These are phyloP conservation scores for Paracorniculantispora psalliotae DNA, from an alignment of 2,329 filamentous ascomycete genomes.

Conservation along the genomic window DNA sequence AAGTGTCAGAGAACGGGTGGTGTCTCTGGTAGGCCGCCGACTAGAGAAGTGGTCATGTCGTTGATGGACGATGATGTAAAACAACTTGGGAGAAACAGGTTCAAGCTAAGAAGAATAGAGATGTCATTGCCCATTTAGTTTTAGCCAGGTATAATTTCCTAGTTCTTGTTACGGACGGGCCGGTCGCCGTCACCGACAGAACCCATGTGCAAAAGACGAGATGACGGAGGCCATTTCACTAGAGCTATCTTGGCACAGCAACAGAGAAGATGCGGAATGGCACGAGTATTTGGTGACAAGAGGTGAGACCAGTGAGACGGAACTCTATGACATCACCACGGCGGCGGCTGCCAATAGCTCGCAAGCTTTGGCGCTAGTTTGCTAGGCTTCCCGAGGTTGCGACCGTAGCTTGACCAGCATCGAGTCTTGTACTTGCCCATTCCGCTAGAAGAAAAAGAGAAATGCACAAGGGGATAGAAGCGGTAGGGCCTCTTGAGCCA, in stretches of 20 bases:
- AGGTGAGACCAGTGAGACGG: background rate
- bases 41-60: too few relatives aligned
- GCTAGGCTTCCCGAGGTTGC: background rate
- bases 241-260: background rate
- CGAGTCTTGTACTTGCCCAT: too few relatives aligned
- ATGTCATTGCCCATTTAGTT: background rate
- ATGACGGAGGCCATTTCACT: background rate
- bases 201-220: background rate
- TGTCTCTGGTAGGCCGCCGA: too few relatives aligned
- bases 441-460: background rate
- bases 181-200: background rate
- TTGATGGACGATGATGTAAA: too few relatives aligned
- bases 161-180: background rate
- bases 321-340: conserved; percentile 10
- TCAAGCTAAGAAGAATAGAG: too few relatives aligned
- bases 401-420: background rate
- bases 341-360: background rate
- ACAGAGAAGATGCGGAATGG: background rate
- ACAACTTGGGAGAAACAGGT: too few relatives aligned
- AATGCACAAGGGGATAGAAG: background rate
- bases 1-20: background rate
- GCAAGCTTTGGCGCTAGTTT: conserved; percentile 7
- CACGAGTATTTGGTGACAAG: background rate
- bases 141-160: background rate
- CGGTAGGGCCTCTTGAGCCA: background rate